Evolutionary conservation across 768 basidiomycete species (phyloP).

Genomic region (Leccinum uliginosum): DNA sequence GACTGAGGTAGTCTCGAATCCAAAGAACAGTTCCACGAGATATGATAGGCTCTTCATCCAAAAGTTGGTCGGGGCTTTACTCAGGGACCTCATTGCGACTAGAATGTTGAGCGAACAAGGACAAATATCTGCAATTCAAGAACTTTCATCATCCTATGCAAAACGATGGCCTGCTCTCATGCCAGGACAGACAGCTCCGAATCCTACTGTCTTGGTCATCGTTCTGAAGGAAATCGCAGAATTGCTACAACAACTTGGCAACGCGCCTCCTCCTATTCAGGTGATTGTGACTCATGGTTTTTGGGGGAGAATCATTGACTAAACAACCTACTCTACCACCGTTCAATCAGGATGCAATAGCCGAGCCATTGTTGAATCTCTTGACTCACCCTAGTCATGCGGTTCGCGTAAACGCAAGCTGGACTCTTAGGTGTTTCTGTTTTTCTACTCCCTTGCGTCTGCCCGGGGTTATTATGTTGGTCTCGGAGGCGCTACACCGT

Average conservation of each 20-base stretch:
- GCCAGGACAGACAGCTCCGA: conserved; percentile 75
- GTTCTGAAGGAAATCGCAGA: conserved; percentile 82
- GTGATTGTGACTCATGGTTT: conserved; percentile 31
- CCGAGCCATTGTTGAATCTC: conserved; percentile 80
- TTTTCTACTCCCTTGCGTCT: conserved; percentile 82
- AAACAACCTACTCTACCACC: background rate
- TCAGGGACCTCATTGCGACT: conserved; percentile 84
- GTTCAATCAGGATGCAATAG: conserved; percentile 64
- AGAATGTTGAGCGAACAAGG: conserved; percentile 91
- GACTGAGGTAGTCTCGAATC: conserved; percentile 65
- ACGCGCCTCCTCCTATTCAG: conserved; percentile 86
- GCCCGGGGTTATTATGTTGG: conserved; percentile 69
- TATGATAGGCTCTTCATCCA: conserved; percentile 75
- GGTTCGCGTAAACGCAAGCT: conserved; percentile 81
- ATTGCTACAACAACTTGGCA: conserved; percentile 83
- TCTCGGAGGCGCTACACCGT: conserved; percentile 79
- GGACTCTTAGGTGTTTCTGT: conserved; percentile 89
- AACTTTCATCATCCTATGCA: conserved; percentile 74
- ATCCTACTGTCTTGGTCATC: conserved; percentile 62
- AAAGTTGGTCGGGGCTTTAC: conserved; percentile 67
- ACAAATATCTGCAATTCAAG: conserved; percentile 87
- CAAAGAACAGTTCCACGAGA: conserved; percentile 50
- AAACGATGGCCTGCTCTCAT: conserved; percentile 93
- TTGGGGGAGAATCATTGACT: background rate
- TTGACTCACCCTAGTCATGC: conserved; percentile 84